Percentiles rank a stretch among this genome's conserved stretches.
Evolutionary conservation across 208 protist genomes (phyloP).

Genomic region (Strigomonas oncopelti): DNA sequence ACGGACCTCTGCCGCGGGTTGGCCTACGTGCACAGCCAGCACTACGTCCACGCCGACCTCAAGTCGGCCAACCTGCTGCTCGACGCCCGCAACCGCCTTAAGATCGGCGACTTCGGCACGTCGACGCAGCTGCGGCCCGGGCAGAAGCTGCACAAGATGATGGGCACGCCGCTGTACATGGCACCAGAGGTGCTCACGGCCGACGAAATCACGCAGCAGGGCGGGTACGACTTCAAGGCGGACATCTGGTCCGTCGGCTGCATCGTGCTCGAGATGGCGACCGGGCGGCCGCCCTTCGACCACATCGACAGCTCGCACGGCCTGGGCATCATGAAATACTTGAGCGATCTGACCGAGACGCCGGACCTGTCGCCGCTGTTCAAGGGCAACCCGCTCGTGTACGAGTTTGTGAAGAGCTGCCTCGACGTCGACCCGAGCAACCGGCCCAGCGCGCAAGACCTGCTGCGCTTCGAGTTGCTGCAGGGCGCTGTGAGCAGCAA

Average conservation of each 20-base stretch:
- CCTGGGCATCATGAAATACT: constrained; percentile 83
- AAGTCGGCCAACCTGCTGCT: constrained; percentile 90
- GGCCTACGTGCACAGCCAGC: constrained; percentile 83
- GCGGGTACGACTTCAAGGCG: constrained; percentile 84
- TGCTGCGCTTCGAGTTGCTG: constrained; percentile 71
- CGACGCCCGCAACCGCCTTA: constrained; percentile 68
- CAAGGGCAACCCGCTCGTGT: constrained; percentile 58
- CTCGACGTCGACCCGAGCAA: constrained; percentile 64
- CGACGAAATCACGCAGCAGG: constrained; percentile 29
- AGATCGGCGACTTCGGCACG: constrained; percentile 95
- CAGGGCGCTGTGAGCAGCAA: constrained; percentile 49
- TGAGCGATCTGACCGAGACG: constrained; percentile 66
- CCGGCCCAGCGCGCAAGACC: constrained; percentile 64
- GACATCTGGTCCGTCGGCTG: constrained; percentile 90
- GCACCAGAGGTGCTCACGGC: constrained; percentile 85
- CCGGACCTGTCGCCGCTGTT: constrained; percentile 77
- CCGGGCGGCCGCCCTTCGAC: constrained; percentile 68
- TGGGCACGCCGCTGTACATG: constrained; percentile 91
- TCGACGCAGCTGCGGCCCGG: constrained; percentile 72
- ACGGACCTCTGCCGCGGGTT: constrained; percentile 82
- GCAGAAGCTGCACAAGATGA: constrained; percentile 74
- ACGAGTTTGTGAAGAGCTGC: constrained; percentile 75
- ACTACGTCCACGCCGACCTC: constrained; percentile 88
- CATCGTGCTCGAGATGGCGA: constrained; percentile 86
- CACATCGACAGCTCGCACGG: constrained; percentile 65